Evolutionary conservation across 1,139 yeast genomes (phyloP), one percentile per base, ranked within the genome.

Genomic region (Saccharomycopsis hybrid): DNA sequence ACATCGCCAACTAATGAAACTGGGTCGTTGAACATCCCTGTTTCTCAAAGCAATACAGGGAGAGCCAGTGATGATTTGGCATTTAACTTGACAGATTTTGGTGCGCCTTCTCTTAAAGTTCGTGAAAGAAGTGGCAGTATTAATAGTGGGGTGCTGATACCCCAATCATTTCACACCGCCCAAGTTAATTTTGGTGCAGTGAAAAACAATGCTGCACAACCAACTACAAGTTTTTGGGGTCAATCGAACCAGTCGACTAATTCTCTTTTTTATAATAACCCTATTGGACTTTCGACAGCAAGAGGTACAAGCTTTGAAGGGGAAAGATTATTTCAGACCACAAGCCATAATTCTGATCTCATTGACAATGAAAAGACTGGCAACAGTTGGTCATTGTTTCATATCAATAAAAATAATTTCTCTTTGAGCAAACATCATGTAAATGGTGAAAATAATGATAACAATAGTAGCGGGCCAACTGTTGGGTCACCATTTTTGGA

Each of bases 91-190:
- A 25, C 13, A 8, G 48, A 27, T 31, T 47, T 47, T 32, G 25
- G 30, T 35, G 48, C 49, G 3, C 49, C 49, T 31, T 27, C 44
- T 2, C 18, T 47, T n/a, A 45, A 35, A 30, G 52, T 44, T 4
- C 32, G 54, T n/a, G 54, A 48, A 7, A 37, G 54, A 28, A 48
- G 52, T 36, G 51, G 47, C 7, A 51, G 54, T 45, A 44, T 51
- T 18, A 45, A 44, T 29, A 51, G 54, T 42, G 54, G 54, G 2
- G 11, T 38, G 3, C 44, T 40, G 45, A 39, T 48, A 11, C 45
- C 52, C 2, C 54, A 51, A 38, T 49, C 52, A 18, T 51, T 44
- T 18, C 54, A 51, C 28, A 48, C 54, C 4, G 54, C 54, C 3
- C 51, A 50, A 30, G 39, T 46, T 4, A 38, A 41, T 41, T 32